These are phyloP conservation scores for Phytophthora uliginosa DNA, from an alignment of 352 stramenopile genomes.

Conservation along the genomic window DNA sequence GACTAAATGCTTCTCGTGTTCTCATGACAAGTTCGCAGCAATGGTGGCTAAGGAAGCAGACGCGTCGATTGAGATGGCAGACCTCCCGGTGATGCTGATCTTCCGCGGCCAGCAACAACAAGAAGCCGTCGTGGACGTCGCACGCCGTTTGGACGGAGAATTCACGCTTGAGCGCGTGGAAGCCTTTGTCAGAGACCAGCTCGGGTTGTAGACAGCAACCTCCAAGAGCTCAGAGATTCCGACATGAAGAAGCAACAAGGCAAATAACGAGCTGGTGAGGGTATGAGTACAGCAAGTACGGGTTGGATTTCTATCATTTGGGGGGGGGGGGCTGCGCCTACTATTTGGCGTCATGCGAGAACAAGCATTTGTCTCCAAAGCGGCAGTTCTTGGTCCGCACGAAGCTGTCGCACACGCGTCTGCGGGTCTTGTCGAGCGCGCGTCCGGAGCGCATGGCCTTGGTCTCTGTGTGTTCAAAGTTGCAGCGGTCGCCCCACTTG, in stretches of 20 bases:
- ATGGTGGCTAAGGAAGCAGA: conserved; percentile 78
- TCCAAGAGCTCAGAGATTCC: neutral
- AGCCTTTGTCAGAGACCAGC: conserved; percentile 44
- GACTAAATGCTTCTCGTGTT: conserved; percentile 3
- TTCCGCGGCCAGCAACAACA: conserved; percentile 62
- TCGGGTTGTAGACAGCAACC: conserved; percentile 34
- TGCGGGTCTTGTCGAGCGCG: conserved; percentile 64
- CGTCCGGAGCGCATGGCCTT: conserved; percentile 69
- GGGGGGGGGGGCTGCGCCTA: neutral
- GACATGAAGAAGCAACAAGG: conserved; percentile 2
- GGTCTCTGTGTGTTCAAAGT: conserved; percentile 78
- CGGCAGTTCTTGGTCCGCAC: conserved; percentile 53
- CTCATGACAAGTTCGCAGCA: conserved; percentile 57
- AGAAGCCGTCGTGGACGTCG: conserved; percentile 74
- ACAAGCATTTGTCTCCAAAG: conserved; percentile 84
- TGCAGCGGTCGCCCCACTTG: conserved; percentile 70
- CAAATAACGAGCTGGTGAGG: conserved; percentile 4
- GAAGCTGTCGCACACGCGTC: conserved; percentile 69
- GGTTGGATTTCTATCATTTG: conserved; percentile 35
- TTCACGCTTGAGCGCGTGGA: conserved; percentile 69
- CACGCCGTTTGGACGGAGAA: conserved; percentile 62
- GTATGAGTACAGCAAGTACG: conserved; percentile 11
- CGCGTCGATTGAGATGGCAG: conserved; percentile 63
- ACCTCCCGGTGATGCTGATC: conserved; percentile 78
- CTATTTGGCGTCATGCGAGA: conserved; percentile 54